phyloP scores from a whole-genome alignment of 1,139 yeast species.

The Pichia sp. region DNA sequence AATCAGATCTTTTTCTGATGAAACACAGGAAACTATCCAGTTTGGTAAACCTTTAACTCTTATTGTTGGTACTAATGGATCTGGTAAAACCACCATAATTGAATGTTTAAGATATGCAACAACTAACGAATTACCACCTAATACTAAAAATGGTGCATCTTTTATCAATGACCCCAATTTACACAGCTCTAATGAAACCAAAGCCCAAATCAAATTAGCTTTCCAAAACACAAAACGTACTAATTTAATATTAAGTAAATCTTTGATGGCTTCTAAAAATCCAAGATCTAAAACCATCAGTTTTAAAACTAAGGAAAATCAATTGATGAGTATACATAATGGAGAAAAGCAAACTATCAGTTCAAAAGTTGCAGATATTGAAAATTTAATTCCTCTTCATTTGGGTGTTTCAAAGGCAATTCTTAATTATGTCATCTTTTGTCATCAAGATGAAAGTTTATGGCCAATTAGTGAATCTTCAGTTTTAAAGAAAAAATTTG shows the following conservation, averaged over 20 bases:
- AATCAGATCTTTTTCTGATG: slow-evolving; percentile 81
- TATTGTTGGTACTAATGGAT: slow-evolving; percentile 94
- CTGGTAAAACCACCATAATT: slow-evolving; percentile 97
- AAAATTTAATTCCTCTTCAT: slow-evolving; percentile 69
- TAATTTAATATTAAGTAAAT: slow-evolving; percentile 79
- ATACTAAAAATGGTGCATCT: slow-evolving; percentile 85
- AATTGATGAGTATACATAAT: slow-evolving; percentile 53
- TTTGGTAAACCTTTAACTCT: slow-evolving; percentile 88
- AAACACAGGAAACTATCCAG: slow-evolving; percentile 76
- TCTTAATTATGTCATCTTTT: slow-evolving; percentile 86
- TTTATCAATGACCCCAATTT: slow-evolving; percentile 91
- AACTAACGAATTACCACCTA: slow-evolving; percentile 94
- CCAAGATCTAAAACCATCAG: slow-evolving; percentile 49
- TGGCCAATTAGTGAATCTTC: slow-evolving; percentile 98
- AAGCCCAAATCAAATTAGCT: slow-evolving; percentile 87
- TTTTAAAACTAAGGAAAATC: slow-evolving; percentile 89
- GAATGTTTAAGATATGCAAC: slow-evolving; percentile 93
- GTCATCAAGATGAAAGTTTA: slow-evolving; percentile 94
- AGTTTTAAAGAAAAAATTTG: slow-evolving; percentile 81
- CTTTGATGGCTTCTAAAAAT: slow-evolving; percentile 65
- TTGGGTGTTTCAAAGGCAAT: slow-evolving; percentile 87
- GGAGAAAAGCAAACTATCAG: slow-evolving; percentile 73
- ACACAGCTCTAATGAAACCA: slow-evolving; percentile 66
- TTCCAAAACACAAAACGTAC: slow-evolving; percentile 68
- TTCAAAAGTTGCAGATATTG: slow-evolving; percentile 81